A percentile compares a stretch with the other conserved stretches of the same genome.
Evolutionary conservation across 192 early-diverging fungal species (phyloP).

Genomic region (Gorgonomyces haynaldii): DNA sequence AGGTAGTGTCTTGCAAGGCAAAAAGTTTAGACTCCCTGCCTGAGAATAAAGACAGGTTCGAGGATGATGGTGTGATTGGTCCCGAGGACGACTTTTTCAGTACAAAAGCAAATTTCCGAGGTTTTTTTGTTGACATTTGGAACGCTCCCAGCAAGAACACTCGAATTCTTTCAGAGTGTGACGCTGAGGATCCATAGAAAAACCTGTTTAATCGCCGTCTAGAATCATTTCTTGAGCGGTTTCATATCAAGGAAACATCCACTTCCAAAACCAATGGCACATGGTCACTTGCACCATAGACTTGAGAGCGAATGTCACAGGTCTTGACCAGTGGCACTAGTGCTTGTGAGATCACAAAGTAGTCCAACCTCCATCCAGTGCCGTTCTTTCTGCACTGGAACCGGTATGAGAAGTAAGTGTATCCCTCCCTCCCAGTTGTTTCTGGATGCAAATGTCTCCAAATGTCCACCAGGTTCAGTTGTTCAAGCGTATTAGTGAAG

Average conservation of each 20-base stretch:
- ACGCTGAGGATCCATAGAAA: too few species aligned
- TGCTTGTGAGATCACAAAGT: slow-evolving; percentile 60
- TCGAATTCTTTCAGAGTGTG: too few species aligned
- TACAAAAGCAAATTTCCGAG: too few species aligned
- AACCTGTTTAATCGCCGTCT: too few species aligned
- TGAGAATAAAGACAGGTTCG: slow-evolving; percentile 6
- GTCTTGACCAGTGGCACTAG: slow-evolving; percentile 45
- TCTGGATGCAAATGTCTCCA: slow-evolving; percentile 63
- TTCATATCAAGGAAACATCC: too few species aligned
- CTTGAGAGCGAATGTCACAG: slow-evolving; percentile 46
- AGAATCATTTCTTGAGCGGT: too few species aligned
- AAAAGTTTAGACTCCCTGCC: slow-evolving; percentile 59
- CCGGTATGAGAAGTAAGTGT: slow-evolving; percentile 71
- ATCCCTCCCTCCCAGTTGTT: slow-evolving; percentile 34
- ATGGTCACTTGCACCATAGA: slow-evolving; percentile 84
- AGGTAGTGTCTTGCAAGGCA: slow-evolving; percentile 53
- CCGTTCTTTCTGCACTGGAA: slow-evolving; percentile 56
- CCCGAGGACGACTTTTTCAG: neutral
- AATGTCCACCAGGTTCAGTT: slow-evolving; percentile 44
- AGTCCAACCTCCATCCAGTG: slow-evolving; percentile 79
- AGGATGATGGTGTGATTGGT: neutral
- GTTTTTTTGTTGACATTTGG: too few species aligned
- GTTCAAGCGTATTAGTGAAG: slow-evolving; percentile 36
- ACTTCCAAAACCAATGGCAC: too few species aligned
- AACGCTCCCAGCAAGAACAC: too few species aligned